Evolutionary conservation across 2,329 filamentous ascomycete genomes (phyloP), one percentile per base, ranked within the genome.

Genomic region (Colletotrichum limetticola): DNA sequence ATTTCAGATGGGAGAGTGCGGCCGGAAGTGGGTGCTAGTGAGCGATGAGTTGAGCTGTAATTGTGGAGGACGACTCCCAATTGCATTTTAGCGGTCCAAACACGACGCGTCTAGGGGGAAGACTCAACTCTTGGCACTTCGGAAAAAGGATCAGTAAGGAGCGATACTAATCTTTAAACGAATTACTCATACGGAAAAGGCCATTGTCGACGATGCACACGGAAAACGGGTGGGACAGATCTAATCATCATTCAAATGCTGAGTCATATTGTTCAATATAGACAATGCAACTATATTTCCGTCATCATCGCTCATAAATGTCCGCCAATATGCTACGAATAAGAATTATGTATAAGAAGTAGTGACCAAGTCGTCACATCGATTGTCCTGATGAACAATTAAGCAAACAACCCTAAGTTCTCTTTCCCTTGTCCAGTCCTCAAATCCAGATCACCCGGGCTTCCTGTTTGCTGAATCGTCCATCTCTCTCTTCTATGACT

Each of bases 331-430:
- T 67, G 55, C n/a, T 49, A 42, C 4, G 24, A 37, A 24, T 55
- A 56, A 46, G 37, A 35, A 46, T 19, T 60, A 72, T 70, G 16
- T 70, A 35, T 49, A 64, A 64, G 66, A 72, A 72, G 53, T 42
- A 12, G 60, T 65, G 59, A 56, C 22, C 16, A 69, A 30, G 53
- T 42, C 12, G 60, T 56, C 66, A 60, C 26, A 32, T 72, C 32
- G 46, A 16, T 58, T 49, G 55, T 49, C 24, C 32, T 16, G 46
- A 42, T 14, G n/a, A 30, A 28, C 32, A n/a, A 19, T 37, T n/a
- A 52, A n/a, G n/a, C 58, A 32, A 55, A 53, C 24, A 5, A 12
- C 65, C 42, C 66, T 53, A 26, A 24, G 30, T 32, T 19, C 37
- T 30, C 46, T 53, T 37, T 53, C 63, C 59, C 53, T 64, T 14